Base-by-base conservation (phyloP, 768 basidiomycete genomes). In the Lactarius sp. region DNA sequence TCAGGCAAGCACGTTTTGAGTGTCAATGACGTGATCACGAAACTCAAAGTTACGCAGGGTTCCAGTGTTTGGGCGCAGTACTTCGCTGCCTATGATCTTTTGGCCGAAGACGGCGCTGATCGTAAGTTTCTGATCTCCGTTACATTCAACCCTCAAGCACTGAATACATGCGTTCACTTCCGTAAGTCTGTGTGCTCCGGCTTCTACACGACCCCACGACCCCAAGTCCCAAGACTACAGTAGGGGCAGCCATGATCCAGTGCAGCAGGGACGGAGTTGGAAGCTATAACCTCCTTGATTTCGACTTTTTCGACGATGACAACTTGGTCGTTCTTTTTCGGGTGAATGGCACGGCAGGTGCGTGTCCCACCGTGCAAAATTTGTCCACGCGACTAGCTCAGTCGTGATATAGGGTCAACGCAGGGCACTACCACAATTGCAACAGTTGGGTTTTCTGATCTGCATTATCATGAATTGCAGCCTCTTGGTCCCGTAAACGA, bases 241-340 rank as follows among this genome's bases (percentile, higher is more conserved):
- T 85, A 70, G 69, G 68, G 60, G 72, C 77, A 55, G 80, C 76
- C 67, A 71, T 86, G 73, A 76, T 87, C 51, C 81, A 85, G 72
- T 84, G 83, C 71, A 61, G 74, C 71, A 72, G 79, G 77, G 66
- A 67, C 56, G 73, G 71, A 67, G 72, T 77, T 72, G 77, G 74
- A 64, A 75, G 78, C 68, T 72, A 85, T 69, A 79, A 85, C 63
- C 68, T 90, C 51, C 71, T 90, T 71, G 86, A 86, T 69, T 80
- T 77, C 49, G 86, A 90, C 60, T 92, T 92, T 75, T 90, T 93
- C 73, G 90, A 92, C 77, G 86, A 90, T 68, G 82, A 85, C 72
- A 77, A 73, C 70, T 71, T 90, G 64, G 79, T 90, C 68, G 77
- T 90, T 66, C 80, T 89, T 64, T 87, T 83, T 75, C 83, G 81